Evolutionary conservation across 192 early-diverging fungal species (phyloP).

Genomic region (Coemansia sp.): DNA sequence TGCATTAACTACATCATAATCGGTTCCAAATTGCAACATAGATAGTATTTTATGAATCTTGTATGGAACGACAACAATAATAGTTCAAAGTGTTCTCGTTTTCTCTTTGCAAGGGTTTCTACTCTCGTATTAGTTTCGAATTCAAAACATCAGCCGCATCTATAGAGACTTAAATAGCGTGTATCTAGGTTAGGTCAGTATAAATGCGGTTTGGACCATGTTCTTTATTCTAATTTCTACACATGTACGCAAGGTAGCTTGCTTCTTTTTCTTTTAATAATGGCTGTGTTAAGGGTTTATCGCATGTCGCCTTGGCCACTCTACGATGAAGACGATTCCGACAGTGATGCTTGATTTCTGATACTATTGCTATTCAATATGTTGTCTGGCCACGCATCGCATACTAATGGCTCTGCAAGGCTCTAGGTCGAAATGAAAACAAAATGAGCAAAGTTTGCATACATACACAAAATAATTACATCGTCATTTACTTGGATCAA

Average conservation of each 20-base stretch:
- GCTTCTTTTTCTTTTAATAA: not conserved
- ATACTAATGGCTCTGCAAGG: too few species aligned
- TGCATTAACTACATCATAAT: not conserved
- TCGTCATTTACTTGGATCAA: too few species aligned
- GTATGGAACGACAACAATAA: not conserved
- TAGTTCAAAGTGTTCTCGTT: not conserved
- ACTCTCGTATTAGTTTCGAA: not conserved
- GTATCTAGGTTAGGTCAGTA: not conserved
- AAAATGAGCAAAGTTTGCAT: too few species aligned
- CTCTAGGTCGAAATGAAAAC: too few species aligned
- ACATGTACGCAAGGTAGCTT: not conserved
- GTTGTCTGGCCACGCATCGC: not conserved
- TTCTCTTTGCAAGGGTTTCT: not conserved
- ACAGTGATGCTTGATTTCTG: not conserved
- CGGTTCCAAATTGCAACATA: not conserved
- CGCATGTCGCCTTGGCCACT: slow-evolving; percentile 19
- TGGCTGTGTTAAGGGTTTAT: not conserved
- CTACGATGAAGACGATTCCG: slow-evolving; percentile 13
- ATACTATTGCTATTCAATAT: not conserved
- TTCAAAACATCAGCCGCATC: not conserved
- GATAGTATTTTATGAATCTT: not conserved
- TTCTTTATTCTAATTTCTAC: not conserved
- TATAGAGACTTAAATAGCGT: not conserved
- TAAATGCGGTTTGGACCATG: not conserved
- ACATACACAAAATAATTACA: too few species aligned